These are phyloP conservation scores for Diaporthe nobilis DNA, from an alignment of 2,329 filamentous ascomycete species.

Conservation along the genomic window DNA sequence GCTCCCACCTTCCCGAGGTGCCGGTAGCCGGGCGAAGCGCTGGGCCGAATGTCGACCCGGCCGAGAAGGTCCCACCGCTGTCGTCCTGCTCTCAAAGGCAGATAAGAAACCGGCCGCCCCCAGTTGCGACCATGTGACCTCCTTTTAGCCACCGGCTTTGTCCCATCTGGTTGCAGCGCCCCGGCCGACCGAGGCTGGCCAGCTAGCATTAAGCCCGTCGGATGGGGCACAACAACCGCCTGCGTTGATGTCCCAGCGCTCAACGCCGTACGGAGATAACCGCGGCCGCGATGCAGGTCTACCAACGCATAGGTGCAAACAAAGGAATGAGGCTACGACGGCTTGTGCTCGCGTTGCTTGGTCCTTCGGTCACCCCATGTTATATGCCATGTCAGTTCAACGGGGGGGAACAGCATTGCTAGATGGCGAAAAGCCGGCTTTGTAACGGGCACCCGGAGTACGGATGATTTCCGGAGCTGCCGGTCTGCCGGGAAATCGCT, in stretches of 20 bases:
- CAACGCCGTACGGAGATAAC: background rate
- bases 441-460: background rate
- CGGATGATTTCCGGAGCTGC: conserved; percentile 9
- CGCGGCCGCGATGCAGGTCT: background rate
- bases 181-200: conserved; percentile 6
- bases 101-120: conserved; percentile 14
- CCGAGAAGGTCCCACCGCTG: conserved; percentile 17
- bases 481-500: background rate
- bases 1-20: background rate
- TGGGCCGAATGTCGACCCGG: conserved; percentile 25
- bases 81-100: background rate
- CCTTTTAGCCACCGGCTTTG: conserved; percentile 14
- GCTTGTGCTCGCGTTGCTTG: background rate
- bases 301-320: background rate
- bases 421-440: background rate
- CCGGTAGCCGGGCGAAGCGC: conserved; percentile 23
- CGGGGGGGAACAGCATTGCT: background rate
- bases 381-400: background rate
- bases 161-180: conserved; percentile 11
- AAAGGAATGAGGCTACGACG: background rate
- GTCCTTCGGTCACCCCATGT: background rate
- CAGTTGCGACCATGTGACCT: conserved; percentile 14
- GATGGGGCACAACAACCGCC: background rate
- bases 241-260: background rate
- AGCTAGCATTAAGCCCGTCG: background rate